Evolutionary conservation across 140 eudicot genomes (phyloP).

Genomic region (Anethum foeniculum): DNA sequence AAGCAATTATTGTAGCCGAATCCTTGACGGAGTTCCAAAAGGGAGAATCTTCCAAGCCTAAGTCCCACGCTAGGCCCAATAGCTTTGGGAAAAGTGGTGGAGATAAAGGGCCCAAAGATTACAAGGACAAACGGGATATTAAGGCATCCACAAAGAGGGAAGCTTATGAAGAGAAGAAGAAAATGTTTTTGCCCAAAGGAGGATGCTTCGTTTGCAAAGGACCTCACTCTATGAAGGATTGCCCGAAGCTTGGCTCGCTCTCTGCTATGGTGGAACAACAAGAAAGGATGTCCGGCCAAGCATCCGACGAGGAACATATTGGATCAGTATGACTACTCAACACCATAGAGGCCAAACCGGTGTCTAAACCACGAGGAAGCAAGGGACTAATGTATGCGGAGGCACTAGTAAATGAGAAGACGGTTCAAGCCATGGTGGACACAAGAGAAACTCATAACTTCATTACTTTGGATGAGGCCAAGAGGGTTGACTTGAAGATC

Average conservation of each 20-base stretch:
- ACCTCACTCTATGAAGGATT: not conserved
- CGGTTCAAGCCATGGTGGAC: not conserved
- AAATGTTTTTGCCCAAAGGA: too few species aligned
- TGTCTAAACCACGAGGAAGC: not conserved
- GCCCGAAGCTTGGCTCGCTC: too few species aligned
- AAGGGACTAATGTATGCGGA: not conserved
- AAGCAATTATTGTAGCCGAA: not conserved
- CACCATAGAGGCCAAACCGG: not conserved
- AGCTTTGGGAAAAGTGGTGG: not conserved
- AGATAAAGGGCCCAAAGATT: not conserved
- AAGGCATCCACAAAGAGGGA: not conserved
- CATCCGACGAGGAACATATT: too few species aligned
- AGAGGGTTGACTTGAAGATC: not conserved
- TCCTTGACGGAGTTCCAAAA: not conserved
- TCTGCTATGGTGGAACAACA: not conserved
- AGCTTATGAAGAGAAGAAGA: not conserved
- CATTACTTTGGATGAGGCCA: not conserved
- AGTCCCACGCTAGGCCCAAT: not conserved
- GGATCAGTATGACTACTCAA: not conserved
- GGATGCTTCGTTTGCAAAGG: not conserved
- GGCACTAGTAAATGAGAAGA: not conserved
- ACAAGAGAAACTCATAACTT: not conserved
- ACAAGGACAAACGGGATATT: not conserved
- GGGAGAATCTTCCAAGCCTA: not conserved
- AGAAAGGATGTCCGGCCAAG: too few species aligned